phyloP scores from a whole-genome alignment of 2,329 filamentous ascomycete genomes.

The Mycocentrospora acerina region DNA sequence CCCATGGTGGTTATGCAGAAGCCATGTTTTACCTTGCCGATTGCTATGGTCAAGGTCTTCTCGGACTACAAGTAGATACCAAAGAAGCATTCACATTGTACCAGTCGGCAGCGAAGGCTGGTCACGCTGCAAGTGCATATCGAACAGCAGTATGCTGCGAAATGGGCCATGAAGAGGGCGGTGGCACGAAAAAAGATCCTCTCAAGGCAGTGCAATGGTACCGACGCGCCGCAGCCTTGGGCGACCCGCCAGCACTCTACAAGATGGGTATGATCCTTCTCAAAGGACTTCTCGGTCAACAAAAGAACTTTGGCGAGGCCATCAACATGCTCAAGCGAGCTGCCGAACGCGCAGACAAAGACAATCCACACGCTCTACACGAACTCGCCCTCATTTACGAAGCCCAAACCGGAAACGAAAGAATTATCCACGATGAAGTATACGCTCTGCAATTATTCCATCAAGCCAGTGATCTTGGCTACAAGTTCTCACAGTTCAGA shows the following conservation, averaged over 20 bases:
- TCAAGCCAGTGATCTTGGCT: constrained; percentile 83
- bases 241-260: constrained; percentile 94
- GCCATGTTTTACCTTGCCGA: constrained; percentile 95
- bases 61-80: constrained; percentile 78
- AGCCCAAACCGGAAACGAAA: constrained; percentile 61
- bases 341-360: constrained; percentile 79
- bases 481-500: constrained; percentile 92
- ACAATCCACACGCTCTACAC: constrained; percentile 94
- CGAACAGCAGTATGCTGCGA: constrained; percentile 96
- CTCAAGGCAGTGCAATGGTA: constrained; percentile 98
- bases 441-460: constrained; percentile 82
- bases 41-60: constrained; percentile 76
- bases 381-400: constrained; percentile 71
- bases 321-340: constrained; percentile 92
- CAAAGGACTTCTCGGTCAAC: constrained; percentile 90
- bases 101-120: constrained; percentile 87
- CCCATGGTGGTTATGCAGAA: constrained; percentile 70
- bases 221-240: constrained; percentile 83
- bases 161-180: constrained; percentile 90
- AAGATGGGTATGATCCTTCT: constrained; percentile 96
- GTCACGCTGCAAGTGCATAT: constrained; percentile 85
- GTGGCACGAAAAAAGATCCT: constrained; percentile 86
- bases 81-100: constrained; percentile 95
- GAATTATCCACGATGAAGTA: constrained; percentile 75
- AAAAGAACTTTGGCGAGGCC: constrained; percentile 78